Percentiles rank a stretch among this genome's conserved stretches.
Evolutionary conservation across 176 grass and related monocot species (phyloP).

Genomic region (Oryza coarctata): DNA sequence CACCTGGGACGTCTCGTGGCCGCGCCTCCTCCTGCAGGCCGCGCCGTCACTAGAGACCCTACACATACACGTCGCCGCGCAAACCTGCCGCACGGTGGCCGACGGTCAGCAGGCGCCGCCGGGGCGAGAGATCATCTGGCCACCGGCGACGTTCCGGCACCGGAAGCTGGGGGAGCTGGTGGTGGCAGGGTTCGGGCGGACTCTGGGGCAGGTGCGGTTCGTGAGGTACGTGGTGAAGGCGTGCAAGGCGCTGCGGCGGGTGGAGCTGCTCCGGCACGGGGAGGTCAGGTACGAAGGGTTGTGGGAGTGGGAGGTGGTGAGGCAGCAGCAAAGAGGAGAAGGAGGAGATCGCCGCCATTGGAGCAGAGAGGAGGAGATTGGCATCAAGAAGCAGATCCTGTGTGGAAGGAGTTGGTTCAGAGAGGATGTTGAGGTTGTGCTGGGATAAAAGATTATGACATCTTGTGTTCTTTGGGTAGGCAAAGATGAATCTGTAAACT

Average conservation of each 20-base stretch:
- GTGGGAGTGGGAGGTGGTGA: neutral
- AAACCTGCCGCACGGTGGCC: no score
- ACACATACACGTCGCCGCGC: neutral
- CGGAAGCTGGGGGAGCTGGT: neutral
- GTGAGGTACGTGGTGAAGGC: no score
- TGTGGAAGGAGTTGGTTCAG: neutral
- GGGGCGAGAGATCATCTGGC: neutral
- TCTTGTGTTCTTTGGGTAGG: no score
- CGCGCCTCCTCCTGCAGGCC: no score
- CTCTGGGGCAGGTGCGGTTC: no score
- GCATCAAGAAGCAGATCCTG: neutral
- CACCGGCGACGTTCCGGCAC: neutral
- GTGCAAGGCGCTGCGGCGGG: neutral
- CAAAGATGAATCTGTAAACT: no score
- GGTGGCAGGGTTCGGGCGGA: neutral
- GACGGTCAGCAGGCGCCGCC: no score
- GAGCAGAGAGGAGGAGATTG: neutral
- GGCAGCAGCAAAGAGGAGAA: no score
- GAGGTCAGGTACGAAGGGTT: neutral
- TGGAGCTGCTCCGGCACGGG: neutral
- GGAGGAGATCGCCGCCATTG: neutral
- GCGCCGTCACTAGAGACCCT: neutral
- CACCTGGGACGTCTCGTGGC: neutral
- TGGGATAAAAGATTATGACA: neutral
- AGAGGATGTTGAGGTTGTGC: neutral